These are phyloP conservation scores for Margaritispora aquatica DNA, from an alignment of 495 filamentous ascomycete species.

Conservation along the genomic window DNA sequence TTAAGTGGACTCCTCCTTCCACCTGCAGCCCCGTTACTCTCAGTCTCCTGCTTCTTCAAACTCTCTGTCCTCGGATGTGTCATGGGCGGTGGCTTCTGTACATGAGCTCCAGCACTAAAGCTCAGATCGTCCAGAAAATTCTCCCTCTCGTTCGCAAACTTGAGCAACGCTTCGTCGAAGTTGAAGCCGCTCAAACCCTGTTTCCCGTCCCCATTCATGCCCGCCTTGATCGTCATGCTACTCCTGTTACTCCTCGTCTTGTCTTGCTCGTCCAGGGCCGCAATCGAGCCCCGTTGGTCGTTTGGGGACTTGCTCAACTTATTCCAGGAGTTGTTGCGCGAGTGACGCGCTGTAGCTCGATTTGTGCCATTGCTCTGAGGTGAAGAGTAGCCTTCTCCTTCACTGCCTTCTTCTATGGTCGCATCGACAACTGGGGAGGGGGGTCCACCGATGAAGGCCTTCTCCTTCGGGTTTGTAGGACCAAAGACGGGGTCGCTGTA, in stretches of 20 bases:
- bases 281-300: constrained; percentile 57
- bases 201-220: constrained; percentile 18
- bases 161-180: constrained; percentile 85
- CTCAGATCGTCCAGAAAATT: constrained; percentile 89
- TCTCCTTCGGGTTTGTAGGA: constrained; percentile 28
- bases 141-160: constrained; percentile 91
- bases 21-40: constrained; percentile 35
- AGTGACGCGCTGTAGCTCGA: constrained; percentile 51
- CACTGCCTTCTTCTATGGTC: constrained; percentile 74
- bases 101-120: constrained; percentile 78
- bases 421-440: constrained; percentile 46
- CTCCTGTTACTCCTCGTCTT: constrained; percentile 79
- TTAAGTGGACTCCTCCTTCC: constrained; percentile 45
- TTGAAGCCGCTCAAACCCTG: constrained; percentile 58
- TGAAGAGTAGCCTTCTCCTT: constrained; percentile 47
- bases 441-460: constrained; percentile 15
- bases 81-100: constrained; percentile 60
- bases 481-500: constrained; percentile 42
- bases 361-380: constrained; percentile 30
- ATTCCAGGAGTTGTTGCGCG: constrained; percentile 59
- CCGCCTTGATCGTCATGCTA: constrained; percentile 68
- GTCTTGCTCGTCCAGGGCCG: constrained; percentile 53
- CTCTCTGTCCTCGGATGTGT: constrained; percentile 62
- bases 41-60: constrained; percentile 69
- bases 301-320: constrained; percentile 58